A percentile compares a stretch with the other conserved stretches of the same genome.
Evolutionary conservation across 2,329 filamentous ascomycete genomes (phyloP).

Genomic region (Orbilia brochopaga): DNA sequence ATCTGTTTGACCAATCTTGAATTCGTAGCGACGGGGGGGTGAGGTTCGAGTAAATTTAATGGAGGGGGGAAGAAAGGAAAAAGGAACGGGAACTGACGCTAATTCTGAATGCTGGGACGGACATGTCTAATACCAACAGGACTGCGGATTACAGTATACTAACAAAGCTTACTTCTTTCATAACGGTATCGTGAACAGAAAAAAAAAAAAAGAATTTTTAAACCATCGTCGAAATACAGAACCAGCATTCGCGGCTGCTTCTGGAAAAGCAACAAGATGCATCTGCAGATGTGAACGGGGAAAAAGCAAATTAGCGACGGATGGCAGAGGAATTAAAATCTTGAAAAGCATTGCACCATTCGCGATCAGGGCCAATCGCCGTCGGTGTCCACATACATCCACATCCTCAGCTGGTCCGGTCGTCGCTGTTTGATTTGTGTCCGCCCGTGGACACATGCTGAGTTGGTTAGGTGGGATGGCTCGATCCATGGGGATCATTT

Average conservation of each 20-base stretch:
- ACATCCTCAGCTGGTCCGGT: slow-evolving; percentile 22
- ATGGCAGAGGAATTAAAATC: slow-evolving; percentile 21
- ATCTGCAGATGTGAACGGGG: neutral
- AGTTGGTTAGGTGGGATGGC: slow-evolving; percentile 49
- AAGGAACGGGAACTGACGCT: slow-evolving; percentile 18
- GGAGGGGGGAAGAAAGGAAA: slow-evolving; percentile 4
- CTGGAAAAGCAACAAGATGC: slow-evolving; percentile 8
- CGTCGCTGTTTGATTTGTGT: slow-evolving; percentile 17
- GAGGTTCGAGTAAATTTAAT: no score
- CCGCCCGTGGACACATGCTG: slow-evolving; percentile 36
- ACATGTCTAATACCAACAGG: neutral
- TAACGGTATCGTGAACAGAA: neutral
- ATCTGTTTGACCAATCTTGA: slow-evolving; percentile 31
- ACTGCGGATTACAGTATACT: neutral
- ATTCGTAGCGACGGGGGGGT: slow-evolving; percentile 47
- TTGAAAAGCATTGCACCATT: neutral
- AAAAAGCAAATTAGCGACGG: slow-evolving; percentile 20
- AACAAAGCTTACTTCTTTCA: slow-evolving; percentile 6
- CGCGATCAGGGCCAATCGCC: slow-evolving; percentile 27
- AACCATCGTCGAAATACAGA: no score
- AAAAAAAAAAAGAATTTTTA: no score
- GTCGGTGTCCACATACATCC: slow-evolving; percentile 37
- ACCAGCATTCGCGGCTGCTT: slow-evolving; percentile 5
- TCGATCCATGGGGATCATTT: slow-evolving; percentile 14
- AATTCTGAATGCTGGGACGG: slow-evolving; percentile 28